Percentiles rank a stretch among this genome's conserved stretches.
phyloP scores from a whole-genome alignment of 345 rosid species.

The Citrus mangshanensis region DNA sequence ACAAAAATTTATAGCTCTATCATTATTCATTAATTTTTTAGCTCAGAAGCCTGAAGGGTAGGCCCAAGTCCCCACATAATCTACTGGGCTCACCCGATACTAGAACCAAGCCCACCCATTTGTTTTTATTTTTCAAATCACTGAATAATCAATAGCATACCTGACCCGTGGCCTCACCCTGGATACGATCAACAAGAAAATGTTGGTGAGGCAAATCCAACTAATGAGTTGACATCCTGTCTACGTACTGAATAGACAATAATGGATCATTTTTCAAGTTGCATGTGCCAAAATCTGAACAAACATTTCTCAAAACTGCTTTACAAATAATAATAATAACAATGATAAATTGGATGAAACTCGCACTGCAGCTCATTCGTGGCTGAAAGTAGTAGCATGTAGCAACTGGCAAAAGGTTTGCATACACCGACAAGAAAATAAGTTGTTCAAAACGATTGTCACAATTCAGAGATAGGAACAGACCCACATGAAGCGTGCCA shows the following conservation, averaged over 20 bases:
- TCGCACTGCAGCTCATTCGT: neutral
- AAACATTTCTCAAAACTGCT: too few relatives aligned
- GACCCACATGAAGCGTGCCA: neutral
- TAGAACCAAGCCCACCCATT: too few relatives aligned
- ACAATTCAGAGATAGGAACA: neutral
- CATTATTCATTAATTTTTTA: too few relatives aligned
- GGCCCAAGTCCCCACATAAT: too few relatives aligned
- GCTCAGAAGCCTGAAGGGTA: too few relatives aligned
- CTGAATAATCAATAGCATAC: too few relatives aligned
- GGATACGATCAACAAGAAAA: neutral
- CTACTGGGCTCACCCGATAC: too few relatives aligned
- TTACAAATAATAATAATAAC: too few relatives aligned
- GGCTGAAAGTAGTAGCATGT: neutral
- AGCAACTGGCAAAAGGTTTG: neutral
- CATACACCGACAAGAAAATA: neutral
- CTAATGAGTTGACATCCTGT: neutral
- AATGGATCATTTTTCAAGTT: neutral
- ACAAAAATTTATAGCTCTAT: accelerated
- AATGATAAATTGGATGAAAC: too few relatives aligned
- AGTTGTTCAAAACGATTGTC: neutral
- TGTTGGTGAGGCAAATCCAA: neutral
- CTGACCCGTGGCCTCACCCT: neutral
- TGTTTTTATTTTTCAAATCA: neutral
- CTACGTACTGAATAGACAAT: neutral
- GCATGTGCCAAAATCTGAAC: too few relatives aligned